Conservation (phyloP, 202 grass and related monocot species). For the Saccharum hybrid region DNA sequence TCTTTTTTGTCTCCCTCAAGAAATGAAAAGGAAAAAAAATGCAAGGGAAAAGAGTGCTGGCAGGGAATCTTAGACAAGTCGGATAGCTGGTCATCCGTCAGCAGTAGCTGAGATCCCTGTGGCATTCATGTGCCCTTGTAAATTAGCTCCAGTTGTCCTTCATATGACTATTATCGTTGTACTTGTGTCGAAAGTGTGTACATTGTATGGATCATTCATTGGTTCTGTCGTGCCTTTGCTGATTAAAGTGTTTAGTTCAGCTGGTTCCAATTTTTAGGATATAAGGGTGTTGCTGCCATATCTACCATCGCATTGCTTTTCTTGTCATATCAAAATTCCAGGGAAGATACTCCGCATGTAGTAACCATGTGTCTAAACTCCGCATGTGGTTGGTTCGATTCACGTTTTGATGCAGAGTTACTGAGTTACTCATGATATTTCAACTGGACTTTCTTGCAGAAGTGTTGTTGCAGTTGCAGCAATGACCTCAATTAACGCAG, state of each 20-base stretch:
- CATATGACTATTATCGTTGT: conserved; percentile 49
- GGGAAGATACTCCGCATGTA: neutral
- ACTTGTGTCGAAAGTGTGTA: conserved; percentile 44
- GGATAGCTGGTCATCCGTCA: conserved; percentile 18
- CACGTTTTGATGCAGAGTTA: neutral
- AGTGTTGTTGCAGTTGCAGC: neutral
- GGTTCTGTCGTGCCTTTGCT: conserved; percentile 28
- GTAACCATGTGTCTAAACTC: neutral
- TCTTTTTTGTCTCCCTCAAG: conserved; percentile 16
- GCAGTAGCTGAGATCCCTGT: conserved; percentile 31
- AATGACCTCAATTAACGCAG: neutral
- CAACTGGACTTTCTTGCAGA: neutral
- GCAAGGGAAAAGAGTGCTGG: conserved; percentile 23
- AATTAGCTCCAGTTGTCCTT: conserved; percentile 48
- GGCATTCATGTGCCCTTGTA: conserved; percentile 47
- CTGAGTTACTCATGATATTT: neutral
- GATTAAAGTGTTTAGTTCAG: conserved; percentile 9
- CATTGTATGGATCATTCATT: conserved; percentile 43
- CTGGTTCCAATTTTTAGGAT: neutral
- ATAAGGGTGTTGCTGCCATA: neutral
- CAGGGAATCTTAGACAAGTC: conserved; percentile 28
- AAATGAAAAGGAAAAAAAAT: conserved; percentile 38
- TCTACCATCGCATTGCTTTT: neutral
- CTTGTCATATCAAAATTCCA: conserved; percentile 2
- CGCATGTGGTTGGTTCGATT: neutral